Percentiles rank a stretch among this genome's conserved stretches.
These are phyloP conservation scores for Helianthus annuus DNA, from an alignment of 129 eudicot genomes.

Conservation along the genomic window HanXRQr2.0-SUNRISE NC_035438.2:22303009-22303508, in stretches of 20 bases:
- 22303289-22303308: constrained; percentile 56
- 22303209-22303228: background rate
- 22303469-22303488: too few species aligned
- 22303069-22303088: background rate
- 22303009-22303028: background rate
- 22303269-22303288: constrained; percentile 43
- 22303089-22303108: background rate
- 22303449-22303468: too few species aligned
- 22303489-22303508: too few species aligned
- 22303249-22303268: constrained; percentile 45
- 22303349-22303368: background rate
- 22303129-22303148: background rate
- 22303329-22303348: constrained; percentile 62
- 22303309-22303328: constrained; percentile 56
- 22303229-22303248: background rate
- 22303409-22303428: too few species aligned
- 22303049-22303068: too few species aligned
- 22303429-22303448: too few species aligned
- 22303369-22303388: too few species aligned
- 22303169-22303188: too few species aligned
- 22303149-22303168: background rate
- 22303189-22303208: too few species aligned
- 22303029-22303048: too few species aligned
- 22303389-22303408: too few species aligned
- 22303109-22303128: background rate